A percentile compares a stretch with the other conserved stretches of the same genome.
phyloP scores from a whole-genome alignment of 2,329 filamentous ascomycete species.

The Aspergillus glaucus region DNA sequence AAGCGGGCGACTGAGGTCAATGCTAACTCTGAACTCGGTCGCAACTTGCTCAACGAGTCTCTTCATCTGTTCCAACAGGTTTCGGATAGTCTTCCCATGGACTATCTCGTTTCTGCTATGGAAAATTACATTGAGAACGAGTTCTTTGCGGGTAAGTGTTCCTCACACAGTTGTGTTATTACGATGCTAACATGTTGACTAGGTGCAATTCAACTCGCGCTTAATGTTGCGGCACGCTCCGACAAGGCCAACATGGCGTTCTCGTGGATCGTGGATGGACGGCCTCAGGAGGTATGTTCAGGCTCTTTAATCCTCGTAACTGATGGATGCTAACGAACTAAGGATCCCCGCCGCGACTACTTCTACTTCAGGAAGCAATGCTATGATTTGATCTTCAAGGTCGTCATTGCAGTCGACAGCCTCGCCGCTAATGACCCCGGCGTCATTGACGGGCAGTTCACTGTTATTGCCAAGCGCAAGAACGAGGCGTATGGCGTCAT shows the following conservation, averaged over 20 bases:
- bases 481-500: slow-evolving; percentile 88
- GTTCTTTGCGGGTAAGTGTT: slow-evolving; percentile 67
- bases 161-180: slow-evolving; percentile 11
- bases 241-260: slow-evolving; percentile 83
- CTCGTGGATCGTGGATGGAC: slow-evolving; percentile 80
- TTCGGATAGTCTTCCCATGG: slow-evolving; percentile 70
- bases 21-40: slow-evolving; percentile 66
- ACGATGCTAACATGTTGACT: slow-evolving; percentile 11
- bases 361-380: slow-evolving; percentile 69
- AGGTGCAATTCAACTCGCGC: slow-evolving; percentile 76
- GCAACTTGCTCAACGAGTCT: slow-evolving; percentile 80
- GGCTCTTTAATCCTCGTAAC: neutral
- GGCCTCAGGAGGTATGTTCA: slow-evolving; percentile 50
- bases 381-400: slow-evolving; percentile 81
- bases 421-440: slow-evolving; percentile 64
- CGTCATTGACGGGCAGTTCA: slow-evolving; percentile 69
- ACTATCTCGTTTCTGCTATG: slow-evolving; percentile 72
- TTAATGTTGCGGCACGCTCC: slow-evolving; percentile 74
- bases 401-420: slow-evolving; percentile 70
- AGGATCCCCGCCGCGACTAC: slow-evolving; percentile 62
- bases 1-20: slow-evolving; percentile 79
- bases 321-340: slow-evolving; percentile 11
- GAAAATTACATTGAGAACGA: slow-evolving; percentile 72
- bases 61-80: slow-evolving; percentile 83
- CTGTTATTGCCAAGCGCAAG: slow-evolving; percentile 68